Evolutionary conservation across 441 rosid species (phyloP).

Genomic region (Arabidopsis hybrid): DNA sequence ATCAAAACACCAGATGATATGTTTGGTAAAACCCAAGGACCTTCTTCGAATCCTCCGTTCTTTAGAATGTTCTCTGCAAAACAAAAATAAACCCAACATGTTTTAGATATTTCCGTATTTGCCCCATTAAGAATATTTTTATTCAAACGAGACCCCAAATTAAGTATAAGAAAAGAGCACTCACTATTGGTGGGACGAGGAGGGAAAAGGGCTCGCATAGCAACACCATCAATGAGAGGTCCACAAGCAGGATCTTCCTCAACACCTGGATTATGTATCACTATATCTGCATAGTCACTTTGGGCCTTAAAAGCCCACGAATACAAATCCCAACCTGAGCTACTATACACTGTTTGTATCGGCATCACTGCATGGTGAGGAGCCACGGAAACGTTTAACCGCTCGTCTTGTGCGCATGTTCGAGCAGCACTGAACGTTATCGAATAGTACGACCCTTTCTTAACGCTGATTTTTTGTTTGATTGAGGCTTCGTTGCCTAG

Average conservation of each 20-base stretch:
- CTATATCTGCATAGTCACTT: slow-evolving; percentile 47
- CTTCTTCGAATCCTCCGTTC: slow-evolving; percentile 86
- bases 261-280: slow-evolving; percentile 87
- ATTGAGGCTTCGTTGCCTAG: slow-evolving; percentile 73
- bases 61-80: slow-evolving; percentile 67
- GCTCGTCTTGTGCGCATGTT: slow-evolving; percentile 70
- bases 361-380: slow-evolving; percentile 79
- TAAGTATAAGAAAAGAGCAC: slow-evolving; percentile 25
- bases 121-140: not conserved
- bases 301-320: slow-evolving; percentile 81
- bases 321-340: slow-evolving; percentile 87
- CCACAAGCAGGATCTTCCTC: slow-evolving; percentile 98
- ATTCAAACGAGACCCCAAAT: not conserved
- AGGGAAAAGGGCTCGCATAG: slow-evolving; percentile 69
- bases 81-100: slow-evolving; percentile 4
- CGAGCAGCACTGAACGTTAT: slow-evolving; percentile 74
- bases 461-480: slow-evolving; percentile 54
- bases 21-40: slow-evolving; percentile 81
- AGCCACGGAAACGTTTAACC: slow-evolving; percentile 59
- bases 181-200: slow-evolving; percentile 75
- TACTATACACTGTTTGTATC: slow-evolving; percentile 80
- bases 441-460: slow-evolving; percentile 56
- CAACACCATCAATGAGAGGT: slow-evolving; percentile 81
- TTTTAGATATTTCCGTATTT: slow-evolving; percentile 2
- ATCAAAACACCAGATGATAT: slow-evolving; percentile 76